Evolutionary conservation across 2,329 filamentous ascomycete genomes (phyloP).

Genomic region (Sarocladiaceae sp.): DNA sequence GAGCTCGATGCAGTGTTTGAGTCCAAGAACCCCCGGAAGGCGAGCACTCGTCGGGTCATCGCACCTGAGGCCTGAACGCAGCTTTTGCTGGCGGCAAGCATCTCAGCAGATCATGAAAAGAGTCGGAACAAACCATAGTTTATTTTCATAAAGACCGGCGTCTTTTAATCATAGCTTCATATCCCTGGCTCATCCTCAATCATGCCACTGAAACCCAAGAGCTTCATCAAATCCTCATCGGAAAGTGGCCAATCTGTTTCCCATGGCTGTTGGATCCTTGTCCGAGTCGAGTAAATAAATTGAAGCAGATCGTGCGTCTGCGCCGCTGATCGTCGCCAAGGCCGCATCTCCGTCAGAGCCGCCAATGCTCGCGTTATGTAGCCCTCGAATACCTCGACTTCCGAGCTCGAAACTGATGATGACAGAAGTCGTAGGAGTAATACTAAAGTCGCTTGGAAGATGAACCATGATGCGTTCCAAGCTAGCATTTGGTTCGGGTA

Average conservation of each 20-base stretch:
- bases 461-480: conserved; percentile 4
- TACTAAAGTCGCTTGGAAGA: conserved; percentile 8
- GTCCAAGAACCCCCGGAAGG: conserved; percentile 15
- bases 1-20: conserved; percentile 23
- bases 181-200: no score
- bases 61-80: no score
- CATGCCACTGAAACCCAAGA: neutral
- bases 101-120: no score
- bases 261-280: neutral
- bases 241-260: neutral
- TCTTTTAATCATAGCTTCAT: no score
- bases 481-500: conserved; percentile 8
- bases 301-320: conserved; percentile 7
- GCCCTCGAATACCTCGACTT: neutral
- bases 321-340: conserved; percentile 3
- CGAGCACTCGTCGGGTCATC: conserved; percentile 11
- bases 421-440: neutral
- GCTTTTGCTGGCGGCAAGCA: no score
- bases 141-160: no score
- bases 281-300: conserved; percentile 5
- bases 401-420: neutral
- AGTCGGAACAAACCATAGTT: no score
- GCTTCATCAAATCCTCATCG: conserved; percentile 1
- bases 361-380: neutral
- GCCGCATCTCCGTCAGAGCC: neutral